Evolutionary conservation across 164 flowering plant species (phyloP), one percentile per base, ranked within the genome.

Genomic region (Berberis thunbergii): DNA sequence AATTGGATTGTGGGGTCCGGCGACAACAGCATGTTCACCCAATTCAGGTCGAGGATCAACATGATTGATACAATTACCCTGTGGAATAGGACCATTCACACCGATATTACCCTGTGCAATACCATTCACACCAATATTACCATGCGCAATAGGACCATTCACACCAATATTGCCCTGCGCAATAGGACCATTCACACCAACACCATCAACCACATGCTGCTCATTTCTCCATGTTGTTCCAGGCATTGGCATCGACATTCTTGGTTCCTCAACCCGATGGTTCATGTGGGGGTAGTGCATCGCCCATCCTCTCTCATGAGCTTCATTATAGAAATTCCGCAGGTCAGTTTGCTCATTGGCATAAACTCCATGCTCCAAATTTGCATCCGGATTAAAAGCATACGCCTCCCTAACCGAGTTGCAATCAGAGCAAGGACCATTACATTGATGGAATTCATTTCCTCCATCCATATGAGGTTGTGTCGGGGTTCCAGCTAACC

Each of bases 241-340:
- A 66, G 91, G 67, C 0, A 78, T 54, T 26, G 26, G 26, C 26
- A 49, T 75, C 80, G 7, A 26, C 26, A 66, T 57, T 64, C 91
- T 79, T 41, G 74, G 71, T 59, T 90, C 97, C 57, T 89, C 98
- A 57, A 60, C 74, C 49, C 75, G 81, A 62, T 80, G 70, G 70
- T 65, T 82, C 63, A 80, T 39, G 54, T 78, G 95, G 59, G 26
- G 26, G 26, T 82, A 86, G 50, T 76, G 90, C 57, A 75, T 13
- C 54, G 70, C 61, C 96, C 96, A 80, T 54, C 90, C 90, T 74
- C 86, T 76, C 44, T 89, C 98, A 62, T 79, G 87, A 67, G 71
- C 61, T 50, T 88, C 92, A 67, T 69, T 72, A 57, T 74, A 79
- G 44, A 67, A 66, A 11, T 77, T 13, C 10, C 78, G 79, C 3